These are phyloP conservation scores for Prunus persica DNA, from an alignment of 306 rosid species.

Conservation along the genomic window Prunus_persica_NCBIv2 NC_034010.1:27754501-27755000, in stretches of 20 bases:
- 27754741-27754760: not conserved
- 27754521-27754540: slow-evolving; percentile 20
- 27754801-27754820: not conserved
- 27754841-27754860: not conserved
- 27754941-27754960: not conserved
- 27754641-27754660: slow-evolving; percentile 10
- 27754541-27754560: slow-evolving; percentile 6
- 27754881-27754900: not conserved
- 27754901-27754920: not conserved
- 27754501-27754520: slow-evolving; percentile 19
- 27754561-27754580: not conserved
- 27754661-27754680: not conserved
- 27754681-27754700: not conserved
- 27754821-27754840: not conserved
- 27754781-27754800: not conserved
- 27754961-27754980: not conserved
- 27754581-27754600: not conserved
- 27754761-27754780: not conserved
- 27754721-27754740: not conserved
- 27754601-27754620: not conserved
- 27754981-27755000: not conserved
- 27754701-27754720: not conserved
- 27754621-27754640: not conserved
- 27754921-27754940: not conserved
- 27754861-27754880: not conserved